A percentile compares a stretch with the other conserved stretches of the same genome.
Evolutionary conservation across 2,329 filamentous ascomycete genomes (phyloP).

Genomic region (Arthrobotrys musiformis): DNA sequence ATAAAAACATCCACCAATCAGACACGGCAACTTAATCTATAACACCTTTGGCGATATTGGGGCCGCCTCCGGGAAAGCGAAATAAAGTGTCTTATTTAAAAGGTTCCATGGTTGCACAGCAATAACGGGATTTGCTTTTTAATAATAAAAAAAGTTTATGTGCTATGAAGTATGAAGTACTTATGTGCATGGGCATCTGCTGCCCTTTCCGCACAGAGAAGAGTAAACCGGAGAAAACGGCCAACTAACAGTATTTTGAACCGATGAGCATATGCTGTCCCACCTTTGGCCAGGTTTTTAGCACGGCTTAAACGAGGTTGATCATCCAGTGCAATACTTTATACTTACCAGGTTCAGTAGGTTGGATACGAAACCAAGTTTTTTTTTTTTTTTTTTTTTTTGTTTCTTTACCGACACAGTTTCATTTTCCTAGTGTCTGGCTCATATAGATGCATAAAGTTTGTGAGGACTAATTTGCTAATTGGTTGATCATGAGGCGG

Average conservation of each 20-base stretch:
- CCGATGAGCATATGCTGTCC: constrained; percentile 11
- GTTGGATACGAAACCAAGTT: constrained; percentile 1
- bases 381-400: not conserved
- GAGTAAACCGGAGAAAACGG: not conserved
- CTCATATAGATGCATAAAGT: constrained; percentile 2
- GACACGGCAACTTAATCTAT: not conserved
- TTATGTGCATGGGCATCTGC: not conserved
- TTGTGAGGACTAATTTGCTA: not conserved
- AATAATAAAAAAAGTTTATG: too few species aligned
- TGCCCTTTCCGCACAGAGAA: not conserved
- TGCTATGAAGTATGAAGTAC: too few species aligned
- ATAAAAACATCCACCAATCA: constrained; percentile 55
- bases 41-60: not conserved
- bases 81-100: constrained; percentile 32
- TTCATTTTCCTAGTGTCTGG: not conserved
- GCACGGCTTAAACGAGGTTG: constrained; percentile 1
- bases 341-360: constrained; percentile 20
- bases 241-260: constrained; percentile 11
- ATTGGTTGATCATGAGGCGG: constrained; percentile 19
- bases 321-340: not conserved
- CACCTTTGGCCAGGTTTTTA: constrained; percentile 3
- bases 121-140: constrained; percentile 50
- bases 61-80: not conserved
- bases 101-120: constrained; percentile 48
- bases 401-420: not conserved